Base-by-base conservation (phyloP, 371 early-diverging fungal genomes). In the Mortierella sp. region DNA sequence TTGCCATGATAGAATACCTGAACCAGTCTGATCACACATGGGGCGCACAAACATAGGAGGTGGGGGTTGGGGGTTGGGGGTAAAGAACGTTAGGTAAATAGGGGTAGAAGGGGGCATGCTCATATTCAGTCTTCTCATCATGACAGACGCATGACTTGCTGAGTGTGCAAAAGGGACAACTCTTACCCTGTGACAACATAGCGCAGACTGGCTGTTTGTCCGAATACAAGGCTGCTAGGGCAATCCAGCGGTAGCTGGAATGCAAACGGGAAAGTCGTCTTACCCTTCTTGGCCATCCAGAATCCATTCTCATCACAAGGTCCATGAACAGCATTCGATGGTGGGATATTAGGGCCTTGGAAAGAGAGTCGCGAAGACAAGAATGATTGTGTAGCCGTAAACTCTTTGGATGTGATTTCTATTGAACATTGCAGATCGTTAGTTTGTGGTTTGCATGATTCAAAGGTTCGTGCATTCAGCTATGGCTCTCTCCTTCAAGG, bases 251-350 rank as follows among this genome's bases (percentile, higher is more conserved):
- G 87, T 19, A 88, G 72, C 31, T 81, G 79, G 59, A 88, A 88
- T 14, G 85, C 78, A 59, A 88, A 88, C 6, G 86, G 84, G 61
- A 88, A 88, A 2, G 84, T 83, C 9, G 89, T 87, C 67, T 86
- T 88, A 54, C 84, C 85, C 66, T 88, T 87, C 56, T 79, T 81
- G 10, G 87, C 89, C 43, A 67, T 61, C 82, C 85, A 85, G 61
- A 78, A 84, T 12, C 86, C 86, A 50, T 72, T 41, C 26, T 66
- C 68, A 28, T 85, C 79, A 27, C 55, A 57, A 0, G 83, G 82
- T 2, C 87, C 89, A 49, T 81, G 61, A 19, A 87, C 87, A 14
- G 87, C 87, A 59, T 80, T 82, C 0, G 85, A 81, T 1, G 84
- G 85, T 6, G 86, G 85, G 52, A 79, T 74, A n/a, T 78, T 76